Conservation (phyloP, 495 filamentous ascomycete genomes). For the Sordaria brevicollis region DNA sequence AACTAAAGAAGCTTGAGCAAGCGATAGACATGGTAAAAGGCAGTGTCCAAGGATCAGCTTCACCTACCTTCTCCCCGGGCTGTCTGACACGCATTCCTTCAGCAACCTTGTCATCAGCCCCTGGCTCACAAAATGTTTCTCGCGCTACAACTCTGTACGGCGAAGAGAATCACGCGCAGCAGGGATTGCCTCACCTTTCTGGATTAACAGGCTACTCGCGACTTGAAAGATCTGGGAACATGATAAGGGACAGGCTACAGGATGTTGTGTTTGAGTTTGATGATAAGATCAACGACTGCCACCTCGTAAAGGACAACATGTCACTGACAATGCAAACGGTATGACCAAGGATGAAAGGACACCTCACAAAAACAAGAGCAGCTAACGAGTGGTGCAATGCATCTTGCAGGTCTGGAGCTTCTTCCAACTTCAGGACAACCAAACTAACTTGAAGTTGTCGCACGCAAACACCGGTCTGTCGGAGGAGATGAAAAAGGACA, state of each 20-base stretch:
- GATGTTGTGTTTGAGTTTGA: neutral
- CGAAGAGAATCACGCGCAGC: neutral
- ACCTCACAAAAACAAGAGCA: neutral
- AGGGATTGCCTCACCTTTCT: neutral
- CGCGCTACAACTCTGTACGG: neutral
- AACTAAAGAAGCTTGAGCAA: neutral
- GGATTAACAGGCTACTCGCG: neutral
- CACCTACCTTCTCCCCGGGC: neutral
- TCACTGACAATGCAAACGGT: neutral
- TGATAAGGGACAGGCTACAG: neutral
- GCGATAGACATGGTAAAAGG: neutral
- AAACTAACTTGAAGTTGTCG: neutral
- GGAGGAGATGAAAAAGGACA: constrained; percentile 9
- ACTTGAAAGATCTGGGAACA: neutral
- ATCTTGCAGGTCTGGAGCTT: neutral
- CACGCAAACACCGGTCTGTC: neutral
- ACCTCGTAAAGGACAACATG: neutral
- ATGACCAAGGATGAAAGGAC: neutral
- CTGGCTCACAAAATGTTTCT: neutral
- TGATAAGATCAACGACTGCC: neutral
- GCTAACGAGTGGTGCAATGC: neutral
- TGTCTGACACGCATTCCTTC: neutral
- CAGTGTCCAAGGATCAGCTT: neutral
- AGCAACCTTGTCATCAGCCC: neutral
- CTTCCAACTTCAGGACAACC: neutral